These are phyloP conservation scores for Pisolithus thermaeus DNA, from an alignment of 1,284 basidiomycete species.

Conservation along the genomic window DNA sequence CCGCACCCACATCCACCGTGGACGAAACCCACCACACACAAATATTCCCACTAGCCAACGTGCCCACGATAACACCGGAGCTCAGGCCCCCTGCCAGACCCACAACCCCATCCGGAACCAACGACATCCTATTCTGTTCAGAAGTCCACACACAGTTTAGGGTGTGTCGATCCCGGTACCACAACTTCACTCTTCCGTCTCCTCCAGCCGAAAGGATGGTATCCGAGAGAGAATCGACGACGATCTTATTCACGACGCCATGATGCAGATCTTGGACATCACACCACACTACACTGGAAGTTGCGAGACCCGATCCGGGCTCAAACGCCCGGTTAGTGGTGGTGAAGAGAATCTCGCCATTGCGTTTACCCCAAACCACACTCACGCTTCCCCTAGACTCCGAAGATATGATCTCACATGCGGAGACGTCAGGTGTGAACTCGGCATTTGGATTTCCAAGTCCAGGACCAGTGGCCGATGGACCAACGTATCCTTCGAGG, in stretches of 20 bases:
- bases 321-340: slow-evolving; percentile 56
- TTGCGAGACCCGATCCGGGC: slow-evolving; percentile 31
- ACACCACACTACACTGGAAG: slow-evolving; percentile 45
- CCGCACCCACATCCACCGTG: slow-evolving; percentile 10
- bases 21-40: slow-evolving; percentile 45
- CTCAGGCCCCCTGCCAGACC: slow-evolving; percentile 41
- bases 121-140: slow-evolving; percentile 28
- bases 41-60: slow-evolving; percentile 49
- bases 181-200: slow-evolving; percentile 68
- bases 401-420: slow-evolving; percentile 36
- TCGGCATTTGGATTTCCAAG: slow-evolving; percentile 76
- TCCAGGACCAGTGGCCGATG: slow-evolving; percentile 58
- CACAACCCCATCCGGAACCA: slow-evolving; percentile 43
- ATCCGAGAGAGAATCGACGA: slow-evolving; percentile 39
- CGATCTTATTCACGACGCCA: slow-evolving; percentile 46
- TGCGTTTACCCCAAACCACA: slow-evolving; percentile 72
- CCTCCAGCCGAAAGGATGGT: slow-evolving; percentile 48
- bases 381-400: slow-evolving; percentile 59
- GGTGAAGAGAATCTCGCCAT: slow-evolving; percentile 65
- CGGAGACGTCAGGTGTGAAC: slow-evolving; percentile 63
- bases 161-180: slow-evolving; percentile 45
- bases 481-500: slow-evolving; percentile 68
- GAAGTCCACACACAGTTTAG: slow-evolving; percentile 59
- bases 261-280: slow-evolving; percentile 51
- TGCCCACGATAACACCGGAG: slow-evolving; percentile 44